A percentile compares a stretch with the other conserved stretches of the same genome.
Evolutionary conservation across 2,329 filamentous ascomycete genomes (phyloP).

Genomic region (Sarocladium kiliense): DNA sequence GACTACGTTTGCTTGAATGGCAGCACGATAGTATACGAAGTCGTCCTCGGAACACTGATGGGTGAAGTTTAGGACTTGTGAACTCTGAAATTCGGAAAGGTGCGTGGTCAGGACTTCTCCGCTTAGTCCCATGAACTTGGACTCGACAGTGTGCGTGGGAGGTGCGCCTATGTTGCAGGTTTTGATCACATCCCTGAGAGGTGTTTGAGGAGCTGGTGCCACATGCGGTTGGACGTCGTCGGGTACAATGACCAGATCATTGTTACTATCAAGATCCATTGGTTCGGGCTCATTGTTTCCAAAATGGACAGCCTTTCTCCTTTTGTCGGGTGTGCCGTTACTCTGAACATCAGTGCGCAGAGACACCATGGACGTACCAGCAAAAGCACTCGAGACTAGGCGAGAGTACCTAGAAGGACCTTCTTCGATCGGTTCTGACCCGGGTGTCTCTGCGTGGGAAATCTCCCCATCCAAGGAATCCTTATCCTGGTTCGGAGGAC

Average conservation of each 20-base stretch:
- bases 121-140: constrained; percentile 13
- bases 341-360: neutral
- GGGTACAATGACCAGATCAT: neutral
- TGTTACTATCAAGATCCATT: neutral
- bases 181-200: too few relatives aligned
- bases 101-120: neutral
- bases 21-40: neutral
- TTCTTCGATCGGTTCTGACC: too few relatives aligned
- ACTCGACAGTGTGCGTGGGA: neutral
- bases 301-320: constrained; percentile 24
- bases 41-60: neutral
- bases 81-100: neutral
- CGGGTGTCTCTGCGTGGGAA: too few relatives aligned
- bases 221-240: neutral
- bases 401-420: too few relatives aligned
- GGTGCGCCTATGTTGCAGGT: neutral
- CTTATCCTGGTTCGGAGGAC: neutral
- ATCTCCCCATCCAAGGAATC: too few relatives aligned
- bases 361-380: too few relatives aligned
- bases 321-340: constrained; percentile 3
- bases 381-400: too few relatives aligned
- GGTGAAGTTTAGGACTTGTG: neutral
- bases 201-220: neutral
- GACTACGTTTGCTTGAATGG: neutral
- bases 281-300: constrained; percentile 10